Conservation (phyloP, 305 asterid genomes). For the Caryopteris hybrid region DNA sequence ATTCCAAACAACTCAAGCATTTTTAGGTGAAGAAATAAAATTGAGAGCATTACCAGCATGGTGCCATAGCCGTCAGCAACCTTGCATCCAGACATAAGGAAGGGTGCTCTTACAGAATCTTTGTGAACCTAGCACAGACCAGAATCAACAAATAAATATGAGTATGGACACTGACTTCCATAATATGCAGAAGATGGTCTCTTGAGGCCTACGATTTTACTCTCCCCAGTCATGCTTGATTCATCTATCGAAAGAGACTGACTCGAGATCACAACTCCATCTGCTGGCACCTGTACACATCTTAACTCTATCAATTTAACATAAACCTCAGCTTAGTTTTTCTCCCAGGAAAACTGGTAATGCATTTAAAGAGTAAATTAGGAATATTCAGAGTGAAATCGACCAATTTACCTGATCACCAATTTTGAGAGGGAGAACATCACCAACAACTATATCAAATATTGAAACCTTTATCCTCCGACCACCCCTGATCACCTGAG, state of each 20-base stretch:
- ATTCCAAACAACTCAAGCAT: background rate
- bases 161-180: background rate
- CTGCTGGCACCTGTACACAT: slow-evolving; percentile 73
- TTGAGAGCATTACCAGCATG: slow-evolving; percentile 59
- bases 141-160: slow-evolving; percentile 16
- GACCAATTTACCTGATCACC: slow-evolving; percentile 75
- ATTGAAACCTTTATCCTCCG: slow-evolving; percentile 64
- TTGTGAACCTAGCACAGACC: slow-evolving; percentile 52
- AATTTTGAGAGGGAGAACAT: slow-evolving; percentile 79
- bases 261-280: slow-evolving; percentile 68
- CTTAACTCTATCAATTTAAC: background rate
- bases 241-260: slow-evolving; percentile 84
- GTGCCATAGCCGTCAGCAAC: slow-evolving; percentile 84
- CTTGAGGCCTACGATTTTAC: slow-evolving; percentile 62
- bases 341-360: background rate
- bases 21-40: background rate
- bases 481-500: slow-evolving; percentile 74
- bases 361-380: background rate
- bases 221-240: slow-evolving; percentile 96
- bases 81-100: slow-evolving; percentile 88
- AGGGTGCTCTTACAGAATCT: slow-evolving; percentile 62
- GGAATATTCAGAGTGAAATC: background rate
- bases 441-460: slow-evolving; percentile 85
- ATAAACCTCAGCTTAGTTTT: background rate
- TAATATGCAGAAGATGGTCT: background rate